Conservation (phyloP, 805 yeast species). For the Candida vaughaniae region DNA sequence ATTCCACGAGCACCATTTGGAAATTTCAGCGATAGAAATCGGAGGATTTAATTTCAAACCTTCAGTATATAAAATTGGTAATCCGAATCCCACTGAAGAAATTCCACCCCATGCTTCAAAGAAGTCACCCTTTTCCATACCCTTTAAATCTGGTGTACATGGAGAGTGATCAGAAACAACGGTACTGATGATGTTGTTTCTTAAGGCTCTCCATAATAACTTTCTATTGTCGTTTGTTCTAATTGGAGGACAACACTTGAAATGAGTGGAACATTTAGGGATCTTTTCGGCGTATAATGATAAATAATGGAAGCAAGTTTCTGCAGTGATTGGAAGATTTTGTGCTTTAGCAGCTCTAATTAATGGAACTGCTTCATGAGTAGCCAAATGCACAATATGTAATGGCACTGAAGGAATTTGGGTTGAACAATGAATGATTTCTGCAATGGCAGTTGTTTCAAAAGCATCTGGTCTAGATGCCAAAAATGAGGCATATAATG, state of each 20-base stretch:
- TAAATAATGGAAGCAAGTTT: constrained; percentile 92
- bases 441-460: constrained; percentile 80
- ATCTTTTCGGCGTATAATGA: constrained; percentile 76
- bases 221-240: constrained; percentile 70
- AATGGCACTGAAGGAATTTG: constrained; percentile 60
- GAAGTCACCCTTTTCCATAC: constrained; percentile 80
- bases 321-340: constrained; percentile 72
- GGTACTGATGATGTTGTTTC: constrained; percentile 64
- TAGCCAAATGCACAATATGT: constrained; percentile 89
- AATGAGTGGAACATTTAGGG: constrained; percentile 74
- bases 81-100: constrained; percentile 87
- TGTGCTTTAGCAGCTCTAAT: constrained; percentile 60
- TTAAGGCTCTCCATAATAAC: constrained; percentile 75
- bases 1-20: constrained; percentile 76
- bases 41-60: constrained; percentile 54
- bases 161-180: constrained; percentile 97
- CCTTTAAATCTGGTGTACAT: constrained; percentile 88
- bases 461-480: constrained; percentile 87
- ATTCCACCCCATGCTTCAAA: constrained; percentile 97
- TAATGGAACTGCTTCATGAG: constrained; percentile 78
- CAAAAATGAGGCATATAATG: constrained; percentile 66
- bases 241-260: constrained; percentile 95
- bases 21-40: constrained; percentile 58
- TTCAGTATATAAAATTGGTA: constrained; percentile 78
- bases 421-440: constrained; percentile 63